Evolutionary conservation across 2,329 filamentous ascomycete genomes (phyloP).

Genomic region (Exserohilum rostratum): DNA sequence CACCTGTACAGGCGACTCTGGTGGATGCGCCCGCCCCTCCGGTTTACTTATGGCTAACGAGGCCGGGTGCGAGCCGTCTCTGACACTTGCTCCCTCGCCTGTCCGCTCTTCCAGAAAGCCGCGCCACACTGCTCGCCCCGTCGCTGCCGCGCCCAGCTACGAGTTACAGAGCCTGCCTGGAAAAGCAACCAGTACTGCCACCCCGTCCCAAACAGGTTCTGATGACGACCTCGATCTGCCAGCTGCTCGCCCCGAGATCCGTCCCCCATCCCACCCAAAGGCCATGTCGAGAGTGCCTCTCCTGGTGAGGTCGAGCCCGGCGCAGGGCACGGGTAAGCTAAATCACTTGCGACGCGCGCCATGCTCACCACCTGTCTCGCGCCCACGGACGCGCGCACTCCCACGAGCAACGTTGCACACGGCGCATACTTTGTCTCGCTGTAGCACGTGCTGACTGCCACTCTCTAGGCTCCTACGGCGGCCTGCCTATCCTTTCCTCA

Average conservation of each 20-base stretch:
- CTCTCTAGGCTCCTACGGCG: slow-evolving; percentile 62
- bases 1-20: slow-evolving; percentile 27
- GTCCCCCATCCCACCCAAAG: slow-evolving; percentile 23
- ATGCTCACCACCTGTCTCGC: slow-evolving; percentile 1
- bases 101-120: slow-evolving; percentile 28
- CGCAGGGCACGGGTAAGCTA: slow-evolving; percentile 58
- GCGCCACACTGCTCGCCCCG: slow-evolving; percentile 23
- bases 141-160: slow-evolving; percentile 36
- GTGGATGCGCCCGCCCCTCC: slow-evolving; percentile 23
- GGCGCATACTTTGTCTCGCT: not conserved
- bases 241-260: slow-evolving; percentile 18
- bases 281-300: slow-evolving; percentile 61
- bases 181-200: slow-evolving; percentile 37
- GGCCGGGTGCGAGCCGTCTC: slow-evolving; percentile 19
- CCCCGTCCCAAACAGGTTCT: slow-evolving; percentile 26
- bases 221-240: slow-evolving; percentile 37
- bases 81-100: slow-evolving; percentile 26
- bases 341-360: slow-evolving; percentile 13
- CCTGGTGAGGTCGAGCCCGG: slow-evolving; percentile 65
- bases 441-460: slow-evolving; percentile 12
- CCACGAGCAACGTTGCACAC: slow-evolving; percentile 13
- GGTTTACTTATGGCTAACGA: slow-evolving; percentile 33
- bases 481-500: slow-evolving; percentile 56
- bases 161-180: slow-evolving; percentile 37
- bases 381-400: slow-evolving; percentile 6